A percentile compares a stretch with the other conserved stretches of the same genome.
Conservation (phyloP, 2,329 filamentous ascomycete species). For the Cladosporium oxysporum region DNA sequence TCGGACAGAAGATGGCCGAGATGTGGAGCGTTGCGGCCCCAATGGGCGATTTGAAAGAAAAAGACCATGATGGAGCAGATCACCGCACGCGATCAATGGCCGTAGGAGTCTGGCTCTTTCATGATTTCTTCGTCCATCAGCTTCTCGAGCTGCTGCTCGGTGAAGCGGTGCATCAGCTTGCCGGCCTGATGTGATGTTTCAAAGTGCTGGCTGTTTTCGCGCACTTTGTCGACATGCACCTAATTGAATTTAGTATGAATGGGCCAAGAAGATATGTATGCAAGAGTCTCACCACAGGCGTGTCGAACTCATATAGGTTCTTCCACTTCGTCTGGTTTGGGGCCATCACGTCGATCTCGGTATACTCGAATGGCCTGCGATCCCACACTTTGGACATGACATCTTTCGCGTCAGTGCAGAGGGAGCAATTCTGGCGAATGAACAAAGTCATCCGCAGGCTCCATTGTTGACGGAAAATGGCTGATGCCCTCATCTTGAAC, state of each 20-base stretch:
- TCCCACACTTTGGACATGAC: slow-evolving; percentile 71
- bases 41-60: not conserved
- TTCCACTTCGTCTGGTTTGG: slow-evolving; percentile 66
- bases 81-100: slow-evolving; percentile 1
- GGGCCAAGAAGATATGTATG: no score
- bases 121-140: slow-evolving; percentile 63
- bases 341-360: slow-evolving; percentile 69
- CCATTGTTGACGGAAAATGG: slow-evolving; percentile 23
- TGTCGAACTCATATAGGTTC: slow-evolving; percentile 76
- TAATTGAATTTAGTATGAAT: slow-evolving; percentile 27
- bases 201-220: slow-evolving; percentile 53
- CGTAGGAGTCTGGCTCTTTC: slow-evolving; percentile 23
- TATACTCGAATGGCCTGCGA: slow-evolving; percentile 65
- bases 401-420: slow-evolving; percentile 68
- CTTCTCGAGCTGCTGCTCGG: slow-evolving; percentile 62
- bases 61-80: slow-evolving; percentile 13
- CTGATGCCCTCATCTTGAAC: slow-evolving; percentile 25
- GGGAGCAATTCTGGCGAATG: slow-evolving; percentile 68
- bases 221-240: slow-evolving; percentile 64
- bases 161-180: slow-evolving; percentile 80
- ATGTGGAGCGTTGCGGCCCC: slow-evolving; percentile 16
- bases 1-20: slow-evolving; percentile 11
- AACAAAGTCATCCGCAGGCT: slow-evolving; percentile 64
- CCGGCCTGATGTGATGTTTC: slow-evolving; percentile 59
- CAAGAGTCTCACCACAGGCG: slow-evolving; percentile 64